Evolutionary conservation across 2,329 filamentous ascomycete genomes (phyloP).

Genomic region (Camillea tinctor): DNA sequence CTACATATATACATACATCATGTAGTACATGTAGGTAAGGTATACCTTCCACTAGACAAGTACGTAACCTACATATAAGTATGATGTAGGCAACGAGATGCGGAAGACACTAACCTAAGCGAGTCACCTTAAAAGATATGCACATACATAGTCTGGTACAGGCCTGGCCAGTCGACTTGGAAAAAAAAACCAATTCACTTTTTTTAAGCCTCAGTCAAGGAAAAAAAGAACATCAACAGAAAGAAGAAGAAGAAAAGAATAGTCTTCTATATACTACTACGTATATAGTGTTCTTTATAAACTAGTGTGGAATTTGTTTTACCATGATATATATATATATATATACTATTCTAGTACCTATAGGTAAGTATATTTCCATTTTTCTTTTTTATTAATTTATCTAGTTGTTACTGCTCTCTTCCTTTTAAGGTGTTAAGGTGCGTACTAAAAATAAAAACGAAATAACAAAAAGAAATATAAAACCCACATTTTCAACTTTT

Average conservation of each 20-base stretch:
- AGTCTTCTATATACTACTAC: not conserved
- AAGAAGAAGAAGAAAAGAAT: not conserved
- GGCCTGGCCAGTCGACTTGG: too few relatives aligned
- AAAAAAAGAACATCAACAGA: not conserved
- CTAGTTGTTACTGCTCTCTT: too few relatives aligned
- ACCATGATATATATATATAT: too few relatives aligned
- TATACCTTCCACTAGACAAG: too few relatives aligned
- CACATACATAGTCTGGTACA: not conserved
- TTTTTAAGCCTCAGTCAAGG: not conserved
- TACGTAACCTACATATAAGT: not conserved
- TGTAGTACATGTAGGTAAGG: too few relatives aligned
- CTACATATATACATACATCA: too few relatives aligned
- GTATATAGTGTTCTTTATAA: not conserved
- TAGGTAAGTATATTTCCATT: too few relatives aligned
- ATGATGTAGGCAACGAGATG: not conserved
- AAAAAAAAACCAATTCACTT: not conserved
- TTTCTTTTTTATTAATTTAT: too few relatives aligned
- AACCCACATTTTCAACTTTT: conserved; percentile 1
- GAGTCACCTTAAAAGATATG: not conserved
- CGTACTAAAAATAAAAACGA: not conserved
- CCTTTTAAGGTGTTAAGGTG: too few relatives aligned
- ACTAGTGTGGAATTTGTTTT: too few relatives aligned
- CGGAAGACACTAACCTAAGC: too few relatives aligned
- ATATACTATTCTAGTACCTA: too few relatives aligned
- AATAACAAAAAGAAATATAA: conserved; percentile 3